Evolutionary conservation across 2,329 filamentous ascomycete genomes (phyloP).

Genomic region (Pseudogymnoascus sp.): DNA sequence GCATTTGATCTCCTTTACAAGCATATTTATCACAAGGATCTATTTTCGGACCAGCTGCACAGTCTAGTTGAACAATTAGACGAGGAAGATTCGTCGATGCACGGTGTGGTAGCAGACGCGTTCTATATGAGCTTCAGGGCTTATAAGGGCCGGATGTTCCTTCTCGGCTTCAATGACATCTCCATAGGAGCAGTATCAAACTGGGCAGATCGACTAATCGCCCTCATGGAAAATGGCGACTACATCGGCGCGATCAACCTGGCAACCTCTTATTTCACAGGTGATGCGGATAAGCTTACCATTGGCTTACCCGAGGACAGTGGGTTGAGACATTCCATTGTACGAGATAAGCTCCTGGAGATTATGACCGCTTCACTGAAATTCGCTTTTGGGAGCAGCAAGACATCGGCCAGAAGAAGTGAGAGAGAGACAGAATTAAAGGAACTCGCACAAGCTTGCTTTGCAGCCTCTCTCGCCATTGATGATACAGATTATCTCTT

Average conservation of each 20-base stretch:
- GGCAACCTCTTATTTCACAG: conserved; percentile 86
- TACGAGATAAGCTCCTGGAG: conserved; percentile 81
- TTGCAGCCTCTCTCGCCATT: conserved; percentile 73
- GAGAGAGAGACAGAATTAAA: conserved; percentile 50
- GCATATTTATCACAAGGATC: conserved; percentile 83
- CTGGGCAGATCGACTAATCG: conserved; percentile 89
- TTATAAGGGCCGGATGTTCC: conserved; percentile 88
- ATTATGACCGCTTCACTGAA: conserved; percentile 90
- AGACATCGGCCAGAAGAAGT: conserved; percentile 38
- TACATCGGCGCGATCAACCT: conserved; percentile 86
- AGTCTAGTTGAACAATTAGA: conserved; percentile 80
- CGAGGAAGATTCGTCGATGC: conserved; percentile 80
- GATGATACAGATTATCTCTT: conserved; percentile 78
- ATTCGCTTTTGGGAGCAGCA: conserved; percentile 72
- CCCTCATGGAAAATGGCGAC: conserved; percentile 94
- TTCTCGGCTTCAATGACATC: conserved; percentile 89
- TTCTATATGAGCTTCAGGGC: conserved; percentile 97
- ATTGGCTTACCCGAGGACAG: conserved; percentile 88
- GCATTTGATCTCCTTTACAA: conserved; percentile 87
- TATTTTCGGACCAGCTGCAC: conserved; percentile 84
- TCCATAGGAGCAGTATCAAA: conserved; percentile 90
- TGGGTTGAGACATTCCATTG: conserved; percentile 65
- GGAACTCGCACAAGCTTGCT: conserved; percentile 75
- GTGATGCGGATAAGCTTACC: conserved; percentile 86
- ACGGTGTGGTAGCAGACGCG: conserved; percentile 92